phyloP scores from a whole-genome alignment of 257 asterid genomes.

The Solanum habrochaites region DNA sequence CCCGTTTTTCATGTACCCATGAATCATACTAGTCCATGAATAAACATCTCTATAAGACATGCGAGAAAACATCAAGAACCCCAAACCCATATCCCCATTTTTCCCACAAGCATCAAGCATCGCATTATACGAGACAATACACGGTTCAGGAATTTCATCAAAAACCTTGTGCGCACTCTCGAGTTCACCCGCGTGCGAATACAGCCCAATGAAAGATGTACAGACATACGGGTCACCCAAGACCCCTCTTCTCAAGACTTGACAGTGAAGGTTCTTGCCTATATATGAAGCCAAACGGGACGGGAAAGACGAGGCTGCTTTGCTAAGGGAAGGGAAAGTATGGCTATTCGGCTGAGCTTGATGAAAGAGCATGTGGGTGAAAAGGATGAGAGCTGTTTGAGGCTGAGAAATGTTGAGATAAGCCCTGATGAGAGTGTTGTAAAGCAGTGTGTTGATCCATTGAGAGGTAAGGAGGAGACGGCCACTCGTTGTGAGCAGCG shows the following conservation, averaged over 20 bases:
- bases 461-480: slow-evolving; percentile 32
- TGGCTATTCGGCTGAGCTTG: not conserved
- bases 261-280: slow-evolving; percentile 46
- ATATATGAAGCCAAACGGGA: slow-evolving; percentile 8
- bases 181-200: slow-evolving; percentile 43
- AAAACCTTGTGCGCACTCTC: slow-evolving; percentile 47
- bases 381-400: slow-evolving; percentile 15
- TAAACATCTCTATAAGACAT: slow-evolving; percentile 57
- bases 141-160: slow-evolving; percentile 55
- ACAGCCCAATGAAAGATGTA: slow-evolving; percentile 52
- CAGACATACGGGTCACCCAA: slow-evolving; percentile 52
- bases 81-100: slow-evolving; percentile 51
- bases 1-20: slow-evolving; percentile 41
- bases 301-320: slow-evolving; percentile 38
- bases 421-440: slow-evolving; percentile 61
- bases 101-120: slow-evolving; percentile 68
- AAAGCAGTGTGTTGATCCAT: slow-evolving; percentile 76
- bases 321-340: slow-evolving; percentile 58
- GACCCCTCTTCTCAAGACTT: slow-evolving; percentile 54
- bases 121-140: slow-evolving; percentile 53
- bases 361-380: slow-evolving; percentile 26
- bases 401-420: slow-evolving; percentile 9
- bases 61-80: slow-evolving; percentile 28
- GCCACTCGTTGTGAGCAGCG: slow-evolving; percentile 35
- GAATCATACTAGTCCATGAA: slow-evolving; percentile 82